Conservation (phyloP, 208 protist species). For the Acanthamoeba culbertsoni region DNA sequence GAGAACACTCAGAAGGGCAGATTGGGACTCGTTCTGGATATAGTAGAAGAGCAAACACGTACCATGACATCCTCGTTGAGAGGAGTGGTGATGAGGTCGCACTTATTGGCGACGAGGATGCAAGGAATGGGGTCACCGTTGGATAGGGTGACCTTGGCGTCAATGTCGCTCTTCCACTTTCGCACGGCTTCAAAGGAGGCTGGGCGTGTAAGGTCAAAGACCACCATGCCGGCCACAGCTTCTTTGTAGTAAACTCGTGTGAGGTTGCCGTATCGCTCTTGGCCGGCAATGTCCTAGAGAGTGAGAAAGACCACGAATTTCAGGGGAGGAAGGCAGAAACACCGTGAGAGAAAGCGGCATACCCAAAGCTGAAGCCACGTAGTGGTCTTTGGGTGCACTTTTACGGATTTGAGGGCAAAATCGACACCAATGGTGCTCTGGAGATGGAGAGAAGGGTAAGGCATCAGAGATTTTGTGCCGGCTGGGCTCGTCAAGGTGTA, state of each 20-base stretch:
- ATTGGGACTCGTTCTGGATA: background rate
- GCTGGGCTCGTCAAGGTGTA: no score
- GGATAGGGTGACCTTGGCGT: constrained; percentile 61
- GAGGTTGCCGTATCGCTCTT: constrained; percentile 46
- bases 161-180: constrained; percentile 69
- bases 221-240: constrained; percentile 61
- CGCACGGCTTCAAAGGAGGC: constrained; percentile 49
- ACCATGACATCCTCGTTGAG: constrained; percentile 45
- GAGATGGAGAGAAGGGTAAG: no score
- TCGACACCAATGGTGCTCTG: constrained; percentile 52
- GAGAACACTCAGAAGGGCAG: constrained; percentile 76
- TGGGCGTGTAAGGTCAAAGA: constrained; percentile 69
- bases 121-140: constrained; percentile 60
- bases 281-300: constrained; percentile 42
- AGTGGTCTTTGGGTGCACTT: background rate
- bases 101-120: constrained; percentile 70
- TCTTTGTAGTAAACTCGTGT: constrained; percentile 58
- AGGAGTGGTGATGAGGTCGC: background rate
- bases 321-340: no score
- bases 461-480: no score
- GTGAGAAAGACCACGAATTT: no score
- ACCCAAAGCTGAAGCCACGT: constrained; percentile 45
- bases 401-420: constrained; percentile 29
- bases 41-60: background rate
- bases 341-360: no score